phyloP scores from a whole-genome alignment of 2,329 filamentous ascomycete species.

The Leptographium procerum region DNA sequence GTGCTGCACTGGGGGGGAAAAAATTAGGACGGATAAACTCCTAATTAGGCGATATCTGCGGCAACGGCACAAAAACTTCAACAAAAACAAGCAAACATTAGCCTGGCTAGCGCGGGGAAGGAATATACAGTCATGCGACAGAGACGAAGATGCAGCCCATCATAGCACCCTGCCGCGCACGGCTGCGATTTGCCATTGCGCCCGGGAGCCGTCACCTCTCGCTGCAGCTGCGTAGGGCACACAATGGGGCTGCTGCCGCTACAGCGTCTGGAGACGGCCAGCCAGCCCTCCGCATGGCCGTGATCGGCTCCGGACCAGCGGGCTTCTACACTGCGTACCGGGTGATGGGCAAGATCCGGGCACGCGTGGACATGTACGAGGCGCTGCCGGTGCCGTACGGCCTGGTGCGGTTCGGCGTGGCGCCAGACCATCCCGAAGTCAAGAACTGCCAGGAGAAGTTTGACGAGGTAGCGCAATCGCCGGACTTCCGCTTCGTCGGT shows the following conservation, averaged over 20 bases:
- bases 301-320: constrained; percentile 87
- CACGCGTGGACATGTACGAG: constrained; percentile 91
- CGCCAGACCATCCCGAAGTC: constrained; percentile 96
- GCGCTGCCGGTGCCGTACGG: constrained; percentile 86
- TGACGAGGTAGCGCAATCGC: constrained; percentile 70
- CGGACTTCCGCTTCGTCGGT: constrained; percentile 80
- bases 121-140: not conserved
- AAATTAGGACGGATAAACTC: too few species aligned
- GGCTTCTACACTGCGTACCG: constrained; percentile 92
- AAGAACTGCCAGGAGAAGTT: constrained; percentile 98
- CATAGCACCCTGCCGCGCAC: constrained; percentile 2
- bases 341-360: constrained; percentile 64
- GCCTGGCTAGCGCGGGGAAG: not conserved
- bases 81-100: not conserved
- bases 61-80: not conserved
- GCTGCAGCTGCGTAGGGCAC: not conserved
- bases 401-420: constrained; percentile 85
- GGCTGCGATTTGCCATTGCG: not conserved
- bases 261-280: not conserved
- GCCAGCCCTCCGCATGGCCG: constrained; percentile 57
- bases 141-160: constrained; percentile 1
- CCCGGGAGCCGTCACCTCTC: not conserved
- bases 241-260: not conserved
- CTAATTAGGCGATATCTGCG: too few species aligned
- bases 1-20: too few species aligned